Conservation (phyloP, 495 filamentous ascomycete species). For the Rhypophila decipiens region DNA sequence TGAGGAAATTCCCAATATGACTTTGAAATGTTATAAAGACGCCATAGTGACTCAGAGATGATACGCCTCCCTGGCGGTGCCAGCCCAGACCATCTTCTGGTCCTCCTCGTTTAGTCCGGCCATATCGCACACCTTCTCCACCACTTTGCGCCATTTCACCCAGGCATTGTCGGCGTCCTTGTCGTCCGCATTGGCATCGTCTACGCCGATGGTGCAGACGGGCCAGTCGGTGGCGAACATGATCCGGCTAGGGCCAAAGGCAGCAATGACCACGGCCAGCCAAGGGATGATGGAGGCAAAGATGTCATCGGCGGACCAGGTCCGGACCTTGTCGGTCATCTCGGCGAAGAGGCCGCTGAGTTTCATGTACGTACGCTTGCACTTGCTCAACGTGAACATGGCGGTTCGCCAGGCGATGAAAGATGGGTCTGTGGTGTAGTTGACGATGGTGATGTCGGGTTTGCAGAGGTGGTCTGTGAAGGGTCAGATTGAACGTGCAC, state of each 20-base stretch:
- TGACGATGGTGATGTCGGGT: slow-evolving; percentile 58
- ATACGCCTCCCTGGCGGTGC: slow-evolving; percentile 62
- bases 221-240: slow-evolving; percentile 94
- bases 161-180: slow-evolving; percentile 49
- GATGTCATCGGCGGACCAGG: slow-evolving; percentile 37
- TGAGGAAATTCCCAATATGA: too few species aligned
- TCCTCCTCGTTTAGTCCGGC: slow-evolving; percentile 51
- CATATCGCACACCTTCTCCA: slow-evolving; percentile 54
- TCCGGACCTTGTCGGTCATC: slow-evolving; percentile 44
- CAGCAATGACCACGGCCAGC: slow-evolving; percentile 58
- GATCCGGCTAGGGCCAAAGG: slow-evolving; percentile 62
- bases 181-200: too few species aligned
- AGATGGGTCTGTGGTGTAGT: slow-evolving; percentile 44
- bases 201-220: slow-evolving; percentile 66
- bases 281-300: slow-evolving; percentile 51
- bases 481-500: neutral
- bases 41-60: too few species aligned
- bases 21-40: too few species aligned
- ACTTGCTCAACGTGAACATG: slow-evolving; percentile 53
- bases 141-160: slow-evolving; percentile 52
- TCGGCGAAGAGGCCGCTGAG: slow-evolving; percentile 79
- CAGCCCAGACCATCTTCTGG: slow-evolving; percentile 59
- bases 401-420: slow-evolving; percentile 53
- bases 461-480: slow-evolving; percentile 78
- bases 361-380: slow-evolving; percentile 69